Evolutionary conservation across 257 asterid genomes (phyloP), one percentile per base, ranked within the genome.

Genomic region (Nicotiana undulata): DNA sequence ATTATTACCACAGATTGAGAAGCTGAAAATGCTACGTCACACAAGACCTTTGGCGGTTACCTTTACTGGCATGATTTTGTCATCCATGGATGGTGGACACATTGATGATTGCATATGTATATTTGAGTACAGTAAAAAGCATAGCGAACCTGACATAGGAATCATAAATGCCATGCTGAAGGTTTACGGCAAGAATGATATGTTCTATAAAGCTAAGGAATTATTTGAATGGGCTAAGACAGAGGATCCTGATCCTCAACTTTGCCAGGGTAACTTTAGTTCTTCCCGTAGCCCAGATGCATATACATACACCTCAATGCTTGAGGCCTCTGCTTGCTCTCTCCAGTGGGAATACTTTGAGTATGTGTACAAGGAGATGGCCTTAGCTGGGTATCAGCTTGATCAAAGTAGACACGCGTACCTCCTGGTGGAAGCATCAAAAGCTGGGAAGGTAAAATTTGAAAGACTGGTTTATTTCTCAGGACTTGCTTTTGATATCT

Each of bases 291-390:
- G 84, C 58, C 93, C 96, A 7, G 97, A 92, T 86, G 79, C 75
- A 5, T 90, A 85, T 82, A 95, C 97, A 66, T 95, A 87, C 85
- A 74, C 88, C 81, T 86, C 93, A 80, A 92, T 95, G 97, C 97
- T 95, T 4, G 93, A 90, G 90, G 91, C 90, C 46, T 93, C 99
- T 84, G 94, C 97, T 79, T 84, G 85, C 77, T 92, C 97, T 70
- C 91, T 84, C 46, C 98, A 93, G 77, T 93, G 98, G 98, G 98
- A 95, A 83, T 93, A 92, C 84, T 95, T 95, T 76, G 99, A 92
- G 76, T 82, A 87, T 44, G 93, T 93, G 32, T 95, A 93, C 81
- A 91, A 89, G 83, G 96, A 92, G 83, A 95, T 93, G 98, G 66
- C 85, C 65, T 90, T 95, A 28, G 81, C 86, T 0, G 96, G 94